phyloP scores from a whole-genome alignment of 441 rosid genomes.

The Viola pubescens region DNA sequence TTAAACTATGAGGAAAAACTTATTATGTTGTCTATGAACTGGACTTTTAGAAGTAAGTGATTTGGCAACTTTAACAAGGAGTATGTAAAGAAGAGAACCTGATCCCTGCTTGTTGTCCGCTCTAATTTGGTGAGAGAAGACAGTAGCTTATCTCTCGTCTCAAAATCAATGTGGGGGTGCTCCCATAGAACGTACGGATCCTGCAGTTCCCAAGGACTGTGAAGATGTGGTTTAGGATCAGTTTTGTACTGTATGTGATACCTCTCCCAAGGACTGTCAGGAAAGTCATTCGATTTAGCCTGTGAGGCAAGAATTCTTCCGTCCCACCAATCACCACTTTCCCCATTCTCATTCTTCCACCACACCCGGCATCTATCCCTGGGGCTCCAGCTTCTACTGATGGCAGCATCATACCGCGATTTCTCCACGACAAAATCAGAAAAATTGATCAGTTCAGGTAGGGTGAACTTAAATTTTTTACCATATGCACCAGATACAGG shows the following conservation, averaged over 20 bases:
- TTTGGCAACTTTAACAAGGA: slow-evolving; percentile 13
- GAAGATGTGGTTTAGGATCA: slow-evolving; percentile 58
- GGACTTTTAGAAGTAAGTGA: slow-evolving; percentile 7
- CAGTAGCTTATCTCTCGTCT: slow-evolving; percentile 42
- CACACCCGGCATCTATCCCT: slow-evolving; percentile 86
- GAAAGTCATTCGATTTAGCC: slow-evolving; percentile 63
- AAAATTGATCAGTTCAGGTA: slow-evolving; percentile 71
- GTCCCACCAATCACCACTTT: slow-evolving; percentile 96
- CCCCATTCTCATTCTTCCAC: slow-evolving; percentile 89
- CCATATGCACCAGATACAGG: slow-evolving; percentile 43
- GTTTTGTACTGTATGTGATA: slow-evolving; percentile 56
- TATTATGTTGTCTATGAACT: neutral
- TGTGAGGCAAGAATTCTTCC: slow-evolving; percentile 63
- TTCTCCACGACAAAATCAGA: slow-evolving; percentile 93
- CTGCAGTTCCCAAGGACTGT: slow-evolving; percentile 98
- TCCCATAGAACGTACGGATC: slow-evolving; percentile 65
- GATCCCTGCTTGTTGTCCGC: slow-evolving; percentile 40
- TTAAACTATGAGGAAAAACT: slow-evolving; percentile 9
- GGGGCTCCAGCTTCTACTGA: slow-evolving; percentile 64
- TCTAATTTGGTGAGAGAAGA: slow-evolving; percentile 51
- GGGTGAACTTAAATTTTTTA: slow-evolving; percentile 52
- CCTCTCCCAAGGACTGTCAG: slow-evolving; percentile 97
- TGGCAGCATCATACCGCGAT: slow-evolving; percentile 76
- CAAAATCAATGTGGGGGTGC: slow-evolving; percentile 58
- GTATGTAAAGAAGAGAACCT: slow-evolving; percentile 35